Base-by-base conservation (phyloP, 768 basidiomycete species). In the Naematelia aurantialba region DNA sequence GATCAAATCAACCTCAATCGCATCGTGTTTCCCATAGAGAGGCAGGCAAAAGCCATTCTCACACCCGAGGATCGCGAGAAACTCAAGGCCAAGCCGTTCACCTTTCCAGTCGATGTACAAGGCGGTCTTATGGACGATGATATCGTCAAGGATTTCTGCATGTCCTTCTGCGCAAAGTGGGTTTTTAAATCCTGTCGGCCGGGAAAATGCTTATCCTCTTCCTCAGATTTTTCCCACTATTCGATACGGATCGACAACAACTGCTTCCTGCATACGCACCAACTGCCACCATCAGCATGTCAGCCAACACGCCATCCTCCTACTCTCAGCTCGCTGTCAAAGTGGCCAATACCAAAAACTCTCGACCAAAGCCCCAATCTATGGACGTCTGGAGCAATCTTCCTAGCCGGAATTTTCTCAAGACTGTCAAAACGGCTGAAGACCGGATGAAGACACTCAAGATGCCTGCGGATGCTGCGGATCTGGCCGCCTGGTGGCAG, bases 251-350 rank as follows among this genome's bases (percentile, higher is more conserved):
- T 63, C 85, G 94, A 17, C 77, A 81, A 0, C 78, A 81, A 0
- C 82, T 97, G 4, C 69, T 83, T 14, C 81, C 86, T 47, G 89
- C 83, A 19, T 99, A 98, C 74, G 84, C 89, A 59, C 85, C 88
- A 0, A 79, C 83, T 11, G 89, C 93, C n/a, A 93, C 91, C 5
- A 92, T 97, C 74, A 96, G 92, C 0, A 88, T 87, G 74, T 88
- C 87, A 19, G 84, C 85, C 67, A 93, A 92, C 74, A 93, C 83
- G 4, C 88, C 93, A 61, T 89, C 89, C 3, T 75, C 81, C 5
- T 87, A 92, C 14, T 74, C 72, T 1, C 21, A 51, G 19, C 56
- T 59, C 22, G 51, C 60, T 5, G 39, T 45, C 17, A 56, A 67
- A 48, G 80, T 88, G 47, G 83, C 86, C 72, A 87, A 86, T 21